These are phyloP conservation scores for Camellia lanceoleosa DNA, from an alignment of 148 eudicot genomes.

Conservation along the genomic window DNA sequence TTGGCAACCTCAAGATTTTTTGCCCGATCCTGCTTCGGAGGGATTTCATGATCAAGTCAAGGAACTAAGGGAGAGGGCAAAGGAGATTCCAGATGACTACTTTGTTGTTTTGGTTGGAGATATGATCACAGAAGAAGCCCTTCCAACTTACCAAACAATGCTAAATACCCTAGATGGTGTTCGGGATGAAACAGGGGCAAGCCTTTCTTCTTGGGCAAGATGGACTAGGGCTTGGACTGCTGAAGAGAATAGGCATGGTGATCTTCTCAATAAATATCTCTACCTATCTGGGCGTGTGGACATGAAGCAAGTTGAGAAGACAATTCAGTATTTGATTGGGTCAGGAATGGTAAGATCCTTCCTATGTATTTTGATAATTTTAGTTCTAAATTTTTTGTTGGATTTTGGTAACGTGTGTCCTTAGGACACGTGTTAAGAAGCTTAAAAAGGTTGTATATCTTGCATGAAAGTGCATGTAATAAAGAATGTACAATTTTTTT, in stretches of 20 bases:
- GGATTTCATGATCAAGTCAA: slow-evolving; percentile 25
- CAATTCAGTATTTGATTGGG: slow-evolving; percentile 29
- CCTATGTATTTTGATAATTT: neutral
- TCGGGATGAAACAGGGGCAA: slow-evolving; percentile 30
- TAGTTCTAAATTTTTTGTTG: neutral
- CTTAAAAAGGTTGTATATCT: too few species aligned
- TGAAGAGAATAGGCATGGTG: slow-evolving; percentile 31
- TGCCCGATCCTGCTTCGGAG: slow-evolving; percentile 27
- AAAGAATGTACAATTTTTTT: too few species aligned
- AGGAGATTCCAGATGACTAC: slow-evolving; percentile 29
- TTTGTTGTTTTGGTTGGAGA: slow-evolving; percentile 32
- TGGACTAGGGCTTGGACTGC: slow-evolving; percentile 36
- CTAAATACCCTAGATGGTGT: slow-evolving; percentile 27
- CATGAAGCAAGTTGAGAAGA: slow-evolving; percentile 32
- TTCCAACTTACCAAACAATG: slow-evolving; percentile 32
- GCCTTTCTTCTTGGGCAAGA: slow-evolving; percentile 23
- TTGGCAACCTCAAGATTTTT: slow-evolving; percentile 25
- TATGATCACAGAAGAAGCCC: slow-evolving; percentile 35
- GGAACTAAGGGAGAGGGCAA: slow-evolving; percentile 29
- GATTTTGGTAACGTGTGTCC: too few species aligned
- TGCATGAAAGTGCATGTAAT: too few species aligned
- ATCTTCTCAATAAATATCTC: slow-evolving; percentile 30
- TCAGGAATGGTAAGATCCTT: slow-evolving; percentile 28
- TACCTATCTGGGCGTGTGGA: slow-evolving; percentile 29
- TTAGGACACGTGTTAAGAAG: too few species aligned